Base-by-base conservation (phyloP, 345 rosid species). In the Mangifera indica region DNA sequence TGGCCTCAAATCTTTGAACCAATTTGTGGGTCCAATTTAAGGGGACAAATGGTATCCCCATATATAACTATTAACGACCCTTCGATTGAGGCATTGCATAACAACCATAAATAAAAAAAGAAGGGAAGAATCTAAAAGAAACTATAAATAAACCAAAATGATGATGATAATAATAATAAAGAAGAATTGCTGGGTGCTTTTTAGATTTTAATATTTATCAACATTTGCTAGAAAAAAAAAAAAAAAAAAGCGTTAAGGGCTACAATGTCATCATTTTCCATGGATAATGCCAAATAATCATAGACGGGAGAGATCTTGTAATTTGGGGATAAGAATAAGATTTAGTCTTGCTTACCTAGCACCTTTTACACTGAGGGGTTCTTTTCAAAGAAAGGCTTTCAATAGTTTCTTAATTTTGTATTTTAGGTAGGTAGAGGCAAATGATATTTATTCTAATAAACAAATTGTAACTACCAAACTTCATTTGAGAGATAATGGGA, bases 21-120 rank as follows among this genome's bases (percentile, higher is more conserved):
- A 14, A 69, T 15, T 49, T 32, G 76, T 71, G 83, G 80, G 85
- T 67, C 79, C 83, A 60, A 8, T n/a, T 1, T 15, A 55, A 58
- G 82, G 79, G 53, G 81, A 82, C 85, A 82, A 74, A 73, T 53
- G 85, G 81, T 71, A 79, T 82, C 83, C 61, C 69, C 48, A 70
- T 79, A 67, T 1, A 79, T 79, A 76, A 72, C 81, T 66, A 76
- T n/a, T n/a, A n/a, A n/a, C n/a, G n/a, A n/a, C 56, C 76, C 72
- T 67, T 74, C 32, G 3, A 29, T 29, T 29, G 2, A 29, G 32
- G 32, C 66, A 63, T 45, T 29, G 32, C 32, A 29, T 29, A 3
- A 29, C 32, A 29, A 29, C 32, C 32, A 29, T 29, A 29, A 29
- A 29, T 29, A 44, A 18, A 15, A 17, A 63, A 21, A 18, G 18